Evolutionary conservation across 169 alveolate species (phyloP).

Genomic region (Cryptosporidium ryanae): DNA sequence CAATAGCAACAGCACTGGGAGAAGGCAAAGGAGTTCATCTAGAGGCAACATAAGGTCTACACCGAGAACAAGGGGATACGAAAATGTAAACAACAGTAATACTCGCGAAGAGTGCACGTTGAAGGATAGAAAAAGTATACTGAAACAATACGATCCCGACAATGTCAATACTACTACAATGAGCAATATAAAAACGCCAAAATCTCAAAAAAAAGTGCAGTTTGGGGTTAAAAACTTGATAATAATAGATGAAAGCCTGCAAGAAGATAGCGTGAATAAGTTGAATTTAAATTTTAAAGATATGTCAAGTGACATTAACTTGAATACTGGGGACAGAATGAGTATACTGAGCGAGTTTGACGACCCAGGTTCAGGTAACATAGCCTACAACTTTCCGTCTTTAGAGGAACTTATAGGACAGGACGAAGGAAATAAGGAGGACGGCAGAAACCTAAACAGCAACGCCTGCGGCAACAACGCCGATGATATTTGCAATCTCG

Average conservation of each 20-base stretch:
- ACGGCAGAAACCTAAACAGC: background rate
- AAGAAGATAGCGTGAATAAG: slow-evolving; percentile 8
- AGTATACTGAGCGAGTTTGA: slow-evolving; percentile 64
- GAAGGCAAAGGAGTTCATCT: slow-evolving; percentile 17
- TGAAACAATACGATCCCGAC: slow-evolving; percentile 67
- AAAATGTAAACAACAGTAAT: background rate
- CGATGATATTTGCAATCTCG: background rate
- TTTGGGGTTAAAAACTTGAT: slow-evolving; percentile 52
- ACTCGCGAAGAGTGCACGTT: slow-evolving; percentile 13
- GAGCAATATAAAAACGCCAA: slow-evolving; percentile 51
- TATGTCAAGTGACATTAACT: background rate
- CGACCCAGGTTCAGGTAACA: slow-evolving; percentile 46
- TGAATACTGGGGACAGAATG: slow-evolving; percentile 7
- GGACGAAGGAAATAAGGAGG: background rate
- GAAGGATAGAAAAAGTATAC: slow-evolving; percentile 68
- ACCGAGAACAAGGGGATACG: background rate
- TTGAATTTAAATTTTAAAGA: background rate
- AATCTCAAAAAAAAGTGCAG: slow-evolving; percentile 69
- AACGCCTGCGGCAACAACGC: background rate
- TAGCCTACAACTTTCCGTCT: slow-evolving; percentile 62
- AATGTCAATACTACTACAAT: slow-evolving; percentile 39
- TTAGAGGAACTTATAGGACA: slow-evolving; percentile 44
- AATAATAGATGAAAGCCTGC: slow-evolving; percentile 42
- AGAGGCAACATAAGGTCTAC: slow-evolving; percentile 31
- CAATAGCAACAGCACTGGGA: background rate